These are phyloP conservation scores for Rhinocladiella mackenziei DNA, from an alignment of 2,329 filamentous ascomycete genomes.

Conservation along the genomic window DNA sequence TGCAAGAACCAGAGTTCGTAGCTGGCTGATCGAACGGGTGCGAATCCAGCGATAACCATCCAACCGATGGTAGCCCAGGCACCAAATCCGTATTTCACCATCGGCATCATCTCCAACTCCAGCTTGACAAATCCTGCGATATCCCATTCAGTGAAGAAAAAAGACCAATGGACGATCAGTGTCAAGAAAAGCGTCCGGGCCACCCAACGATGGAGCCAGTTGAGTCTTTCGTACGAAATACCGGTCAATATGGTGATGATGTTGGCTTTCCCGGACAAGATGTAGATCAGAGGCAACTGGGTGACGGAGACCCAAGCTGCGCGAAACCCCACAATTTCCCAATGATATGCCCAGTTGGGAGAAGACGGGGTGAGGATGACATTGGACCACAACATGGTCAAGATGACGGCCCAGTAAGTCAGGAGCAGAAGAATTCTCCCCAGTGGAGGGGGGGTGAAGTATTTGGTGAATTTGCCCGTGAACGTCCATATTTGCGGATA, in stretches of 20 bases:
- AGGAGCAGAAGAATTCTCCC: slow-evolving; percentile 23
- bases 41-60: slow-evolving; percentile 49
- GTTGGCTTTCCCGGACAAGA: slow-evolving; percentile 56
- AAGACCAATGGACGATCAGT: slow-evolving; percentile 53
- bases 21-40: slow-evolving; percentile 46
- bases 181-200: slow-evolving; percentile 51
- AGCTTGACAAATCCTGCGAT: slow-evolving; percentile 49
- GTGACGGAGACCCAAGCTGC: slow-evolving; percentile 52
- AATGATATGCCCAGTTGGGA: slow-evolving; percentile 34
- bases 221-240: slow-evolving; percentile 49
- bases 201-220: slow-evolving; percentile 53
- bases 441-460: slow-evolving; percentile 24
- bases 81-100: slow-evolving; percentile 51
- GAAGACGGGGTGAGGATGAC: slow-evolving; percentile 22
- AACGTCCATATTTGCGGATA: slow-evolving; percentile 23
- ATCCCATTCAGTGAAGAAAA: slow-evolving; percentile 52
- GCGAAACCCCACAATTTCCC: slow-evolving; percentile 56
- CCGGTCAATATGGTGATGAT: slow-evolving; percentile 49
- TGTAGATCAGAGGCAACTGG: slow-evolving; percentile 53
- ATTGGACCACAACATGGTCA: slow-evolving; percentile 27
- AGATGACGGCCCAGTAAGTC: slow-evolving; percentile 22
- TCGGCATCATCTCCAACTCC: slow-evolving; percentile 47
- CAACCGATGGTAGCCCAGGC: slow-evolving; percentile 51
- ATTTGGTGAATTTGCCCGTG: slow-evolving; percentile 16
- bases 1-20: slow-evolving; percentile 56